Evolutionary conservation across 2,329 filamentous ascomycete species (phyloP).

Genomic region (Aspergillus quadrilineatus): DNA sequence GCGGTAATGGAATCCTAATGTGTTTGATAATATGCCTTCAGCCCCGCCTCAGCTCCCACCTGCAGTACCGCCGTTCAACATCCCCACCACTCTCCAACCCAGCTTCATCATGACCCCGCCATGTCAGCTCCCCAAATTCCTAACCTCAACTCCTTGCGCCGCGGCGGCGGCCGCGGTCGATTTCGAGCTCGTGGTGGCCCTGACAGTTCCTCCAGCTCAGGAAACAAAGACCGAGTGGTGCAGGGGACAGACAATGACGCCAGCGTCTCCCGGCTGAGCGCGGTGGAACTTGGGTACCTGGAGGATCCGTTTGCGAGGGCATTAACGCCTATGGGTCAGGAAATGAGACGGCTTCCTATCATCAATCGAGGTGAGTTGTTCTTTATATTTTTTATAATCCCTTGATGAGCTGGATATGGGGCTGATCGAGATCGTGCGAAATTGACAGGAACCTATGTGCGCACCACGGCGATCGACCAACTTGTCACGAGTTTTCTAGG

Average conservation of each 20-base stretch:
- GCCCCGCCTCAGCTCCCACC: neutral
- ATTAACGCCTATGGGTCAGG: conserved; percentile 57
- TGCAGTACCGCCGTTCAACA: neutral
- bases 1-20: neutral
- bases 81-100: conserved; percentile 9
- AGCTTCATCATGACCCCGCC: conserved; percentile 19
- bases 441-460: conserved; percentile 77
- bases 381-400: neutral
- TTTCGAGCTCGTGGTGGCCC: conserved; percentile 45
- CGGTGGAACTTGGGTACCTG: conserved; percentile 81
- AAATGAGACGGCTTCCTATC: conserved; percentile 73
- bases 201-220: conserved; percentile 22
- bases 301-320: conserved; percentile 73
- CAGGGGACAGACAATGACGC: conserved; percentile 92
- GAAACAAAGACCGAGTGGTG: conserved; percentile 68
- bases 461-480: conserved; percentile 77
- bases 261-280: conserved; percentile 82
- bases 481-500: conserved; percentile 72
- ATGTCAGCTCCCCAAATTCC: conserved; percentile 78
- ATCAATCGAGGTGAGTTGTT: conserved; percentile 76
- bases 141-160: conserved; percentile 66
- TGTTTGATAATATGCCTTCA: neutral
- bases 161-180: conserved; percentile 49
- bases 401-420: neutral
- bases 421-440: neutral